Conservation (phyloP, 495 filamentous ascomycete species). For the Penicillium arizonense region DNA sequence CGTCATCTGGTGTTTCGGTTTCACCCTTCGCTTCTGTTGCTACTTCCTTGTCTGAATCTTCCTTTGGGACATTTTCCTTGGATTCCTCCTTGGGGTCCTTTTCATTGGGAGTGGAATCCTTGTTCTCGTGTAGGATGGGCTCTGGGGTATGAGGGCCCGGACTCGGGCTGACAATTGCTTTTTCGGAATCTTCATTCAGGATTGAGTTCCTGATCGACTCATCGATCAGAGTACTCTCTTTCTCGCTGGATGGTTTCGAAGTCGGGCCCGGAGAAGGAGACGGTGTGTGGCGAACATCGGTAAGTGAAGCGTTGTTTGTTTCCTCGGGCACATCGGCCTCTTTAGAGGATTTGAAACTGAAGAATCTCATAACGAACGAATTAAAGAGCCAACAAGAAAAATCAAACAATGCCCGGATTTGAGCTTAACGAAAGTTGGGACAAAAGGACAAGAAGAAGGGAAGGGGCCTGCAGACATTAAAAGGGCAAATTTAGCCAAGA, state of each 20-base stretch:
- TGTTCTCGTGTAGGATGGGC: not conserved
- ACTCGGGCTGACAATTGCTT: slow-evolving; percentile 2
- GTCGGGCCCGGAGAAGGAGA: not conserved
- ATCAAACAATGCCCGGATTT: not conserved
- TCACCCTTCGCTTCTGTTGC: slow-evolving; percentile 12
- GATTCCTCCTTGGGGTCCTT: not conserved
- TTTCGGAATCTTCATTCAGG: slow-evolving; percentile 5
- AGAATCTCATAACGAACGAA: slow-evolving; percentile 4
- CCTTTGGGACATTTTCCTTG: slow-evolving; percentile 3
- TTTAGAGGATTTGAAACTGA: slow-evolving; percentile 9
- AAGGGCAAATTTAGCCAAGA: slow-evolving; percentile 8
- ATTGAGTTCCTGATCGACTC: slow-evolving; percentile 5
- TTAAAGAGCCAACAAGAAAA: not conserved
- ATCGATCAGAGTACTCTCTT: slow-evolving; percentile 24
- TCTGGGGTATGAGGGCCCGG: not conserved
- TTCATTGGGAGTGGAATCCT: not conserved
- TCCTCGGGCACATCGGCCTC: not conserved
- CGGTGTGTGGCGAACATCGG: not conserved
- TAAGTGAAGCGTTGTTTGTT: not conserved
- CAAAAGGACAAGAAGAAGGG: not conserved
- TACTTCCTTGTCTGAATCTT: slow-evolving; percentile 11
- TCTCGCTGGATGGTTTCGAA: slow-evolving; percentile 24
- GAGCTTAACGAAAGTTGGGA: slow-evolving; percentile 1
- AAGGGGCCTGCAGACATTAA: slow-evolving; percentile 1
- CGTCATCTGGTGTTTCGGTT: slow-evolving; percentile 21